Evolutionary conservation across 2,329 filamentous ascomycete genomes (phyloP), one percentile per base, ranked within the genome.

Genomic region (Ilyonectria destructans): DNA sequence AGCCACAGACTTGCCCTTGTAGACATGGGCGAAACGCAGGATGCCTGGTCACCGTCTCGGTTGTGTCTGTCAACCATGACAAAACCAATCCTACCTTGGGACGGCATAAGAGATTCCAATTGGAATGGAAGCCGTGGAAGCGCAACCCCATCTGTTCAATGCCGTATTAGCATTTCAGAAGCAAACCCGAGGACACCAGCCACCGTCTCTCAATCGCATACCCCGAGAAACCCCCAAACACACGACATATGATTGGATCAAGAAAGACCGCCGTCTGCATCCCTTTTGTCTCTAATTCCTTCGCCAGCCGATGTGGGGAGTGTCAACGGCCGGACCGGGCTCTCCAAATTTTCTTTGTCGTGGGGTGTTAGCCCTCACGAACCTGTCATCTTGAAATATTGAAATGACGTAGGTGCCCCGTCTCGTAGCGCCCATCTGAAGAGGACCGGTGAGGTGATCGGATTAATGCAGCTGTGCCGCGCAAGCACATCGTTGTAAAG

Each of bases 351-450:
- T 49, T 49, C 46, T 59, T 15, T 66, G 37, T 52, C 23, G 31
- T 48, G 58, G 43, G 58, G 58, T 58, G 15, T 23, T 65, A 12
- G 46, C 13, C 29, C 43, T 54, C 17, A 40, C 40, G 62, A 65
- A 60, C 57, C 40, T 26, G 37, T 48, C 52, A 66, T 62, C 37
- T 31, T n/a, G 37, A 43, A 43, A 66, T 62, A 29, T 40, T 15
- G 31, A 54, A 35, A 57, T 66, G 64, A 66, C 58, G 64, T 66
- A 49, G 51, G 45, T 66, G 19, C 54, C 45, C 58, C 29, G 33
- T 57, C 51, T 46, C 58, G 26, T 26, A 26, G 26, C 26, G 26
- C 45, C 58, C 29, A 40, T 52, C 51, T 46, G 52, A 49, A 58
- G 29, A 54, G 43, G 45, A 62, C 52, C 43, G 10, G 29, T 57